Percentiles rank a stretch among this genome's conserved stretches.
Conservation (phyloP, 108 stramenopile genomes). For the Heterococcus sp. region DNA sequence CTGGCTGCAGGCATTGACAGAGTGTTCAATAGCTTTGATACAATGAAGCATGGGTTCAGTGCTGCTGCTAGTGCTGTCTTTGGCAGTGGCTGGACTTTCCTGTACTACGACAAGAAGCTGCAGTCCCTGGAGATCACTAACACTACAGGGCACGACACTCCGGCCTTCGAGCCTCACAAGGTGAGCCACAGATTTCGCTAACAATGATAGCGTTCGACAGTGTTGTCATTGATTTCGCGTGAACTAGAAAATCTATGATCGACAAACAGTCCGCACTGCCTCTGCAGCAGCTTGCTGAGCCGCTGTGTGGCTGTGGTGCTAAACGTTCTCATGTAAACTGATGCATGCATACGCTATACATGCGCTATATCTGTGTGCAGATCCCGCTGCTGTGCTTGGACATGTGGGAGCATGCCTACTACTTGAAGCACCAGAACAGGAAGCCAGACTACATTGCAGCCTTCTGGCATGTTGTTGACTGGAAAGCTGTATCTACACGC, state of each 20-base stretch:
- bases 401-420: slow-evolving; percentile 49
- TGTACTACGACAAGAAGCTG: slow-evolving; percentile 32
- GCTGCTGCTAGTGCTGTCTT: slow-evolving; percentile 40
- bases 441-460: slow-evolving; percentile 18
- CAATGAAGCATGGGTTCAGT: slow-evolving; percentile 40
- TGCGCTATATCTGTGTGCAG: no score
- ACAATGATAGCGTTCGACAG: no score
- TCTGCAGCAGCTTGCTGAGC: no score
- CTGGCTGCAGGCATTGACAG: slow-evolving; percentile 23
- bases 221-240: no score
- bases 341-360: no score
- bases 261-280: no score
- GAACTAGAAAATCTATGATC: no score
- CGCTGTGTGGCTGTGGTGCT: no score
- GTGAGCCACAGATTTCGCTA: no score
- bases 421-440: slow-evolving; percentile 40
- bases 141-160: slow-evolving; percentile 17
- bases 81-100: slow-evolving; percentile 54
- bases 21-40: slow-evolving; percentile 44
- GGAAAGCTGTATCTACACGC: slow-evolving; percentile 20
- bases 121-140: slow-evolving; percentile 8
- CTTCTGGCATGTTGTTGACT: slow-evolving; percentile 47
- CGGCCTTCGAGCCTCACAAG: slow-evolving; percentile 27
- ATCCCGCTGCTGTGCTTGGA: slow-evolving; percentile 47
- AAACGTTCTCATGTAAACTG: no score